Conservation (phyloP, 495 filamentous ascomycete genomes). For the Daldinia childiae region DNA sequence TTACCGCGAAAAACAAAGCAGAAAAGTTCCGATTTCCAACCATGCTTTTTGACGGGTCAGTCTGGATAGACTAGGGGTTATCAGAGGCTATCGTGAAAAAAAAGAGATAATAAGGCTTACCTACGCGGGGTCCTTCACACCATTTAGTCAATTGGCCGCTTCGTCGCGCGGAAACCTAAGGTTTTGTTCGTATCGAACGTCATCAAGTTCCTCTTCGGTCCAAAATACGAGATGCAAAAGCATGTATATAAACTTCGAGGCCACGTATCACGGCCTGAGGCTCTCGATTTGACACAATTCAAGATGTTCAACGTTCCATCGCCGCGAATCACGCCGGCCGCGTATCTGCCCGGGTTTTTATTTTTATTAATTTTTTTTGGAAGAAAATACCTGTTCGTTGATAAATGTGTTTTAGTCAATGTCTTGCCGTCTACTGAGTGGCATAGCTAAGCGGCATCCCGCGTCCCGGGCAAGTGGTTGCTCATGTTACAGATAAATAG, state of each 20-base stretch:
- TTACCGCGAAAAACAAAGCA: conserved; percentile 3
- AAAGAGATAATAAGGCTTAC: conserved; percentile 12
- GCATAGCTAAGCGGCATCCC: conserved; percentile 17
- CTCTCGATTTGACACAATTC: conserved; percentile 9
- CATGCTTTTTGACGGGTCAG: conserved; percentile 20
- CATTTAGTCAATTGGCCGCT: conserved; percentile 4
- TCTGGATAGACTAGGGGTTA: conserved; percentile 20
- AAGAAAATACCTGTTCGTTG: background rate
- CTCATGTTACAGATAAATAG: conserved; percentile 1
- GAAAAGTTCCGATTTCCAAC: conserved; percentile 33
- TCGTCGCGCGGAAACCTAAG: conserved; percentile 7
- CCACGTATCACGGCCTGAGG: conserved; percentile 33
- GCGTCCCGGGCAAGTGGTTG: conserved; percentile 14
- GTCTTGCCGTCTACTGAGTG: background rate
- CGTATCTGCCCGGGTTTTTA: conserved; percentile 8
- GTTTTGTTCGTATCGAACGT: conserved; percentile 37
- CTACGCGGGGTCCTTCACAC: conserved; percentile 19
- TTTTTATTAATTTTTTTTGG: too few species aligned
- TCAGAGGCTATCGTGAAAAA: conserved; percentile 22
- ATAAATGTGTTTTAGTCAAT: background rate
- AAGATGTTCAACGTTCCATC: conserved; percentile 18
- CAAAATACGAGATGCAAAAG: conserved; percentile 38
- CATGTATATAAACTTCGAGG: conserved; percentile 34
- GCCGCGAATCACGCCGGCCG: conserved; percentile 20
- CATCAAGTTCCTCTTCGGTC: conserved; percentile 16